These are phyloP conservation scores for Amylocarpus encephaloides DNA, from an alignment of 2,329 filamentous ascomycete species.

Conservation along the genomic window DNA sequence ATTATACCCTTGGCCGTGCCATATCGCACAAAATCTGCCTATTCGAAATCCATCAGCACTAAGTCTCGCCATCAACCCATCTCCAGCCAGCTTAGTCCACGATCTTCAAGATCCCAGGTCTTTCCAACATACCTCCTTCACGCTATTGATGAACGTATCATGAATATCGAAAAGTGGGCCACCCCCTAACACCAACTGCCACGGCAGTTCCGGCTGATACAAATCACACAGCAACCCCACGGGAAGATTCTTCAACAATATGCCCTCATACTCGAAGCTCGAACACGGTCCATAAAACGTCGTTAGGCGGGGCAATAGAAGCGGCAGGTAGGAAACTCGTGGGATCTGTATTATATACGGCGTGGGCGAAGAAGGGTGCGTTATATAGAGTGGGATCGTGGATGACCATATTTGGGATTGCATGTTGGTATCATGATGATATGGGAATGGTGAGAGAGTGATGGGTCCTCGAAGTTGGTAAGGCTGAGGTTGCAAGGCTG, in stretches of 20 bases:
- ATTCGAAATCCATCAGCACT: neutral
- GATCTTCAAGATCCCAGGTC: neutral
- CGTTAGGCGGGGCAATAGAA: constrained; percentile 56
- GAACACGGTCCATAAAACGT: constrained; percentile 56
- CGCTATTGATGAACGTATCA: constrained; percentile 62
- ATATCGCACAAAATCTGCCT: constrained; percentile 58
- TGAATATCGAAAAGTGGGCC: constrained; percentile 47
- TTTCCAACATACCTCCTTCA: constrained; percentile 49
- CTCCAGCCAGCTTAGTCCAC: no score
- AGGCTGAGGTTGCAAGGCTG: neutral
- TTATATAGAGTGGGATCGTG: constrained; percentile 30
- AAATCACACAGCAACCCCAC: constrained; percentile 64
- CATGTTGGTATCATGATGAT: constrained; percentile 17
- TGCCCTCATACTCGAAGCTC: constrained; percentile 57
- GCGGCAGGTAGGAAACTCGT: constrained; percentile 62
- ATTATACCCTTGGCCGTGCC: constrained; percentile 67
- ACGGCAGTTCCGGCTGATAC: constrained; percentile 49
- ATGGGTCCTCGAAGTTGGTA: neutral
- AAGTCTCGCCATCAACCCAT: neutral
- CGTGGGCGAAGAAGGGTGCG: constrained; percentile 26
- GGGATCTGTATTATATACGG: constrained; percentile 48
- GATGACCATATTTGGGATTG: constrained; percentile 31
- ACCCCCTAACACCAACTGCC: constrained; percentile 53
- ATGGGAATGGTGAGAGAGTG: neutral
- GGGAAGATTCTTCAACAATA: constrained; percentile 65